Evolutionary conservation across 257 asterid genomes (phyloP), one percentile per base, ranked within the genome.

Genomic region (Gentiana straminea): DNA sequence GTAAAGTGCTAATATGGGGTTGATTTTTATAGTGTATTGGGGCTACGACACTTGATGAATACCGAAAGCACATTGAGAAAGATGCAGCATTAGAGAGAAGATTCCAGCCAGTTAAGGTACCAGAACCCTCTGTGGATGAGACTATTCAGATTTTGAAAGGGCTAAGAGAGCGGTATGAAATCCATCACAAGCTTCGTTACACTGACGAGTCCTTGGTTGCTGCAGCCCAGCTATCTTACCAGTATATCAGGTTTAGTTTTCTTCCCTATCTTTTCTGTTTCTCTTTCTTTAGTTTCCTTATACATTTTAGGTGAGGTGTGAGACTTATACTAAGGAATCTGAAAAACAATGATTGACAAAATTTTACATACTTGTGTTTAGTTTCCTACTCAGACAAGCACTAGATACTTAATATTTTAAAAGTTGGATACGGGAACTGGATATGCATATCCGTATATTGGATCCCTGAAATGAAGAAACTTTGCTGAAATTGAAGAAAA

Each of bases 181-280:
- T 91, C 34, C 98, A 91, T 76, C 98, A 91, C 89, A 87, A 87
- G 73, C 93, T 87, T 50, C 97, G 94, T 37, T 91, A 91, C 76
- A 83, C 98, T 8, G 98, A 91, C 15, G 97, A 83, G 49, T 78
- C 98, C 3, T 61, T 91, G 73, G 86, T 77, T 63, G 79, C 97
- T 54, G 97, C 98, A 46, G 92, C 90, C 3, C 94, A 79, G 68
- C 79, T 91, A 49, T 81, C 97, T 32, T 76, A 91, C 74, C 98
- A 91, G 62, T 91, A 91, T 70, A 91, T 91, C 78, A 87, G 97
- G 98, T 87, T 48, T 55, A 24, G 9, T 38, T 45, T 24, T 48
- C 15, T 13, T 24, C 35, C 13, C 8, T 0, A 12, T 4, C 39
- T 39, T 15, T 57, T 11, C 35, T 44, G n/a, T 49, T 45, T 60